phyloP scores from a whole-genome alignment of 2,329 filamentous ascomycete genomes.

The Exserohilum turcica region DNA sequence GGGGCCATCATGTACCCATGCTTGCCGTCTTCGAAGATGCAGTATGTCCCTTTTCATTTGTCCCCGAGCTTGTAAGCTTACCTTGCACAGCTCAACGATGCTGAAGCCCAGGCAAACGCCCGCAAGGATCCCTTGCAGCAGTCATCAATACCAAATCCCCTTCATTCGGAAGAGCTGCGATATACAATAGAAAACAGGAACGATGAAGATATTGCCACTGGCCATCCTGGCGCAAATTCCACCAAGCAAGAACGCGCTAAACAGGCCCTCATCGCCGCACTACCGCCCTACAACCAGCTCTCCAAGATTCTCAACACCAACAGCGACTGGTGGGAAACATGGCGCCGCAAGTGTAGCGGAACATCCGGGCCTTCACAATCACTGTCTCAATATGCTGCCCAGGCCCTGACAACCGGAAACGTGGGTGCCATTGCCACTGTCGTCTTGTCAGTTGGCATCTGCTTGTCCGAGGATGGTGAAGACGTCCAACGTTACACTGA shows the following conservation, averaged over 20 bases:
- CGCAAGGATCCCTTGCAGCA: constrained; percentile 28
- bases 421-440: constrained; percentile 46
- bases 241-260: constrained; percentile 46
- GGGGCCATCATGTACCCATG: constrained; percentile 45
- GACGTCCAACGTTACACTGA: constrained; percentile 55
- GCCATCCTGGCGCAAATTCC: constrained; percentile 24
- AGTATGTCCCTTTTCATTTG: constrained; percentile 26
- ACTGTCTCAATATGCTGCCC: constrained; percentile 50
- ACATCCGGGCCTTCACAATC: constrained; percentile 47
- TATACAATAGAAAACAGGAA: constrained; percentile 41
- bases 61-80: constrained; percentile 19
- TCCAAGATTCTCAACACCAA: constrained; percentile 43
- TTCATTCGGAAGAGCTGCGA: constrained; percentile 21
- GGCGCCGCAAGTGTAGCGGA: constrained; percentile 51
- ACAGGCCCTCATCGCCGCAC: constrained; percentile 40
- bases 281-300: constrained; percentile 45
- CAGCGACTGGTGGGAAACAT: constrained; percentile 51
- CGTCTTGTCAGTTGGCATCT: constrained; percentile 47
- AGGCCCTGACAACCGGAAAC: constrained; percentile 52
- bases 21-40: constrained; percentile 49
- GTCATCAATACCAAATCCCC: constrained; percentile 21
- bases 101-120: constrained; percentile 39
- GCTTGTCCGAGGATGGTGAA: constrained; percentile 49
- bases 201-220: constrained; percentile 32
- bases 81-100: constrained; percentile 40